Base-by-base conservation (phyloP, 2,329 filamentous ascomycete species). In the Diaporthe australafricana region DNA sequence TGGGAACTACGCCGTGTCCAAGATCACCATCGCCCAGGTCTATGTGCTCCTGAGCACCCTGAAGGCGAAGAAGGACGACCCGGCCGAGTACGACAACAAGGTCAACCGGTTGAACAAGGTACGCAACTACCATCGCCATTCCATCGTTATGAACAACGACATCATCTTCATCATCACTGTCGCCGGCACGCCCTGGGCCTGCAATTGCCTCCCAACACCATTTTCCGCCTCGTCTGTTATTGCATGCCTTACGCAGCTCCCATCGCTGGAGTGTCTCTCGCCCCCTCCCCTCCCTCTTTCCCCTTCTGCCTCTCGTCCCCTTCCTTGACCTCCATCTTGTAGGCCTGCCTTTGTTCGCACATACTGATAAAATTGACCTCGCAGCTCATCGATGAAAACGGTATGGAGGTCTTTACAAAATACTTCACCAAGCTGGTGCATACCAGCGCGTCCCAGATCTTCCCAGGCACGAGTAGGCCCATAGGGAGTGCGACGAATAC, bases 381-480 rank as follows among this genome's bases (percentile, higher is more conserved):
- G n/a, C 75, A 98, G 94, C 91, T 98, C 82, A 93, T 98, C 85
- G 92, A 98, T 90, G 95, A 96, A 79, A 92, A 97, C 95, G 95
- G 95, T 81, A 99, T 99, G 96, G 97, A 99, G 88, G 95, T 98
- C 81, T 98, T 95, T 82, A 92, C 94, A 73, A 97, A 95, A 87
- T 98, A 96, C 83, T 97, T 99, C 84, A 92, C 94, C 83, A 94
- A 96, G 83, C 88, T 98, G 81, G 90, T 99, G 80, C 93, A 93
- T 83, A 92, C 92, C 84, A 98, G 98, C 90, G 94, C 95, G 78
- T 87, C 92, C 75, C 92, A 96, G 79, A 96, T 99, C 81, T 98
- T 98, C 81, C 92, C 94, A 66, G 91, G 93, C 75, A 87, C 92
- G 69, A 93, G 90, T 78, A 89, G 94, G 83, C 89, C 90, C 70